Conservation (phyloP, 129 eudicot species). For the Daucus carota region DNA sequence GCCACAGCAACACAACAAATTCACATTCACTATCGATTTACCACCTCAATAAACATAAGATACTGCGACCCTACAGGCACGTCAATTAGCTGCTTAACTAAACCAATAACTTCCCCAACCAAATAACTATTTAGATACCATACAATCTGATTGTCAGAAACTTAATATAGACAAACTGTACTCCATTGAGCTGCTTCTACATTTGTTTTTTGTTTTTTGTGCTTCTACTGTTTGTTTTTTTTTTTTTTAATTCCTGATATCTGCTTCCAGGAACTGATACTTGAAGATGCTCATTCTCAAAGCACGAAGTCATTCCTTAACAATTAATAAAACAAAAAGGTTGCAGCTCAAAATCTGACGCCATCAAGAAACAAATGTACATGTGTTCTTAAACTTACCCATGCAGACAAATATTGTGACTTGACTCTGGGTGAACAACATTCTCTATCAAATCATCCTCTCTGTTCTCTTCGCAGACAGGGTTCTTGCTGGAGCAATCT, state of each 20-base stretch:
- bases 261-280: neutral
- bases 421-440: neutral
- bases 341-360: constrained; percentile 3
- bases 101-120: neutral
- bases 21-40: neutral
- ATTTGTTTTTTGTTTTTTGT: neutral
- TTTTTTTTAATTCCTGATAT: constrained; percentile 4
- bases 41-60: neutral
- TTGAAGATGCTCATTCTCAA: neutral
- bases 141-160: neutral
- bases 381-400: constrained; percentile 16
- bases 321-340: neutral
- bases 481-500: constrained; percentile 40
- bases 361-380: neutral
- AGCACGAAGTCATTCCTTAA: neutral
- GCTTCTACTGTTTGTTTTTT: neutral
- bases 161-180: neutral
- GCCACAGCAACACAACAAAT: neutral
- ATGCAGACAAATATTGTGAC: constrained; percentile 6
- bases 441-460: constrained; percentile 11
- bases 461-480: constrained; percentile 28
- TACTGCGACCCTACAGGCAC: neutral
- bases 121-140: neutral
- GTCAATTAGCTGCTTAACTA: neutral
- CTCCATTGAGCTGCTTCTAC: neutral